A percentile compares a stretch with the other conserved stretches of the same genome.
These are phyloP conservation scores for Penicillium fuscoglaucum DNA, from an alignment of 2,329 filamentous ascomycete genomes.

Conservation along the genomic window DNA sequence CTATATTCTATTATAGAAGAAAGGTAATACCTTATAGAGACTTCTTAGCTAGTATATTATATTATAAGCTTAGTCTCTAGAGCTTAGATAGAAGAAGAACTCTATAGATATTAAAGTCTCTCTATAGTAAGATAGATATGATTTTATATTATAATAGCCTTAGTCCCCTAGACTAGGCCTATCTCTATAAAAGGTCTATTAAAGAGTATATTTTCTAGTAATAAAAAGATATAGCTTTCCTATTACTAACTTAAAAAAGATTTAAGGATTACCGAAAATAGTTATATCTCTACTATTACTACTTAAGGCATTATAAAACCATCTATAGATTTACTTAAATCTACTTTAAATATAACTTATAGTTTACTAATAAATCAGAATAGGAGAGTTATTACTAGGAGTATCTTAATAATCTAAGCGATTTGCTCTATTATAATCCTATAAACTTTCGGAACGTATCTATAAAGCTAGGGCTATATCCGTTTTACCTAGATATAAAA, in stretches of 20 bases:
- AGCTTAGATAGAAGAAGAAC: conserved; percentile 6
- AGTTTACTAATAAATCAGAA: no score
- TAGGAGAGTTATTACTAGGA: no score
- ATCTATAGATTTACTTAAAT: no score
- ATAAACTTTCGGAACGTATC: conserved; percentile 15
- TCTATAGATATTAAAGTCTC: conserved; percentile 9
- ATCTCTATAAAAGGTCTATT: conserved; percentile 9
- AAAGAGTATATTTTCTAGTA: conserved; percentile 3
- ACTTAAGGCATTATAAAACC: no score
- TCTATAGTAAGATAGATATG: conserved; percentile 5
- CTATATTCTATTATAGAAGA: conserved; percentile 13
- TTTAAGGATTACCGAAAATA: no score
- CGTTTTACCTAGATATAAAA: conserved; percentile 13
- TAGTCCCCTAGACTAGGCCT: conserved; percentile 3
- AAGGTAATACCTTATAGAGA: conserved; percentile 18
- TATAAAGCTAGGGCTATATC: conserved; percentile 14
- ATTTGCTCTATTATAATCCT: conserved; percentile 16
- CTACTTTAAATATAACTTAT: no score
- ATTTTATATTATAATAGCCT: conserved; percentile 8
- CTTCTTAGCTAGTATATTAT: conserved; percentile 12
- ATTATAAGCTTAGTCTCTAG: conserved; percentile 2
- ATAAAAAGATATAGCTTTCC: no score
- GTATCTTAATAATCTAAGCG: conserved; percentile 1
- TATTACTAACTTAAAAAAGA: no score
- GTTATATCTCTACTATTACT: no score